A percentile compares a stretch with the other conserved stretches of the same genome.
phyloP scores from a whole-genome alignment of 805 yeast genomes.

The Pichia californica region DNA sequence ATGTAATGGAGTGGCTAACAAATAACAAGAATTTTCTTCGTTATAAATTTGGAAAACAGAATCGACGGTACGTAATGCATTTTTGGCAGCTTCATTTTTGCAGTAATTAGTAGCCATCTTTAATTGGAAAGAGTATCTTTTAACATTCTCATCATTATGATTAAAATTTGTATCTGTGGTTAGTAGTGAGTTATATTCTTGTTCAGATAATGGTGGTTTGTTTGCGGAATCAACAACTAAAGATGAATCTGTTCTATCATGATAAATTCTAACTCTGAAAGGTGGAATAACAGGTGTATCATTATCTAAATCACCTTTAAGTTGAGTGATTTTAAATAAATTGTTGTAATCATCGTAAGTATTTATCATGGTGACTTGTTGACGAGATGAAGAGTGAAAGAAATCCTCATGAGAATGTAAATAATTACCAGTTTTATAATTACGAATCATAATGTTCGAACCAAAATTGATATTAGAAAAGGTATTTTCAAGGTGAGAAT shows the following conservation, averaged over 20 bases:
- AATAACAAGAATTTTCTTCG: constrained; percentile 56
- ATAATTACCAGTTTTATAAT: constrained; percentile 67
- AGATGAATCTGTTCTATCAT: constrained; percentile 58
- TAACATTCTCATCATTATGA: constrained; percentile 10
- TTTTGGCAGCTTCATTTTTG: constrained; percentile 27
- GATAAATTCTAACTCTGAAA: constrained; percentile 60
- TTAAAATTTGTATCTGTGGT: constrained; percentile 26
- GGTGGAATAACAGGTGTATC: constrained; percentile 37
- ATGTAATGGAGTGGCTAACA: constrained; percentile 65
- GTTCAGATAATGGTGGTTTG: constrained; percentile 85
- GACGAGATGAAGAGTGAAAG: constrained; percentile 53
- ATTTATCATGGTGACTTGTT: constrained; percentile 71
- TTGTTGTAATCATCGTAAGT: constrained; percentile 57
- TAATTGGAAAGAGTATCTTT: constrained; percentile 64
- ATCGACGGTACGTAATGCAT: constrained; percentile 48
- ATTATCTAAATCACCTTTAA: constrained; percentile 28
- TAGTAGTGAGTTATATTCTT: constrained; percentile 84
- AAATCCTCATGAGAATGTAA: constrained; percentile 67
- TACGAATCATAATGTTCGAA: constrained; percentile 65
- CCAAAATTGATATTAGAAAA: constrained; percentile 73
- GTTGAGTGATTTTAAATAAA: constrained; percentile 63
- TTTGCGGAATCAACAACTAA: constrained; percentile 56
- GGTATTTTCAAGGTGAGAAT: constrained; percentile 31
- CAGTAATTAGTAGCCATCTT: constrained; percentile 39
- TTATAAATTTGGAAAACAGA: constrained; percentile 67